Evolutionary conservation across 2,329 filamentous ascomycete genomes (phyloP).

Genomic region (Fonsecaea erecta): DNA sequence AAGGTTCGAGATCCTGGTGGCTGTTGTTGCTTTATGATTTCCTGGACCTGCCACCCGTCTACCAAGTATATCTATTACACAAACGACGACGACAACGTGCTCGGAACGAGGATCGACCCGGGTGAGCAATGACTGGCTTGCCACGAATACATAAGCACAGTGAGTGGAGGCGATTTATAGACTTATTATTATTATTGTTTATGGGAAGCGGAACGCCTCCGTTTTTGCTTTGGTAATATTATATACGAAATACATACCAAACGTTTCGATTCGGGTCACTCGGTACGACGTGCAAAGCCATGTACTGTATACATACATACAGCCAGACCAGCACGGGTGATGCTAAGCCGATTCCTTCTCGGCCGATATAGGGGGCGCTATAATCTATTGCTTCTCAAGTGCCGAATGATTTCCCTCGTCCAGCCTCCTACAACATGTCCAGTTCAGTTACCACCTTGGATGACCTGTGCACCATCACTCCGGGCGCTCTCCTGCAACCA

Average conservation of each 20-base stretch:
- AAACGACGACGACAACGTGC: background rate
- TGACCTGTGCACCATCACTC: constrained; percentile 1
- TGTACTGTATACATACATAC: too few species aligned
- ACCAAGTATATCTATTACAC: too few species aligned
- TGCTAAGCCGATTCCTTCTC: background rate
- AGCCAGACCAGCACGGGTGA: background rate
- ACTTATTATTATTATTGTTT: too few species aligned
- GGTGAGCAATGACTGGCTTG: too few species aligned
- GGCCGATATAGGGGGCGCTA: background rate
- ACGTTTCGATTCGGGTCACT: background rate
- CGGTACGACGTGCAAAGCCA: background rate
- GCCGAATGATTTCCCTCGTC: background rate
- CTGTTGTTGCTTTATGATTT: too few species aligned
- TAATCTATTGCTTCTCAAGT: background rate
- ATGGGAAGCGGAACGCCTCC: constrained; percentile 11
- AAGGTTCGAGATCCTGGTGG: background rate
- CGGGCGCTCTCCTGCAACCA: constrained; percentile 53
- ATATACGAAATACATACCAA: background rate
- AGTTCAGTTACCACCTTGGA: background rate
- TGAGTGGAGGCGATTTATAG: too few species aligned
- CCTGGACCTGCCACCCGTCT: background rate
- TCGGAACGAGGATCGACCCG: constrained; percentile 3
- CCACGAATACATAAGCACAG: too few species aligned
- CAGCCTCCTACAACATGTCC: background rate
- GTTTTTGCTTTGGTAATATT: constrained; percentile 4